Percentiles rank a stretch among this genome's conserved stretches.
Evolutionary conservation across 371 early-diverging fungal genomes (phyloP).

Genomic region (Phascolomyces articulosus): DNA sequence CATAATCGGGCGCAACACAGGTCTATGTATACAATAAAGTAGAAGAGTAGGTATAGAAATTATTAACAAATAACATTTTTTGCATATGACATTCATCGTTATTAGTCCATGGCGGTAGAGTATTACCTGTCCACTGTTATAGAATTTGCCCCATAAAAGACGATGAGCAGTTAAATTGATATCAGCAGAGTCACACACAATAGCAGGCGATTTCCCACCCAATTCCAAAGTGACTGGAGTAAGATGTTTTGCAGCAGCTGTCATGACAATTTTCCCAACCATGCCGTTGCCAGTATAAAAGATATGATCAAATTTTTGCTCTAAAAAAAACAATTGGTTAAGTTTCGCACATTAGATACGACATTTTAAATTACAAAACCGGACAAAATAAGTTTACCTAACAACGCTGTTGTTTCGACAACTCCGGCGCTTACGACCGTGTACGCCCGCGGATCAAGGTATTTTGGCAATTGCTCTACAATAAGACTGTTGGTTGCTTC

Average conservation of each 20-base stretch:
- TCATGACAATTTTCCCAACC: conserved; percentile 81
- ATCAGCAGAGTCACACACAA: conserved; percentile 74
- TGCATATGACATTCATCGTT: too few species aligned
- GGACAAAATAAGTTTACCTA: conserved; percentile 38
- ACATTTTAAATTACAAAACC: background rate
- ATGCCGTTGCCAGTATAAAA: conserved; percentile 89
- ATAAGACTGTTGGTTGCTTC: conserved; percentile 67
- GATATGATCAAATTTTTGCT: conserved; percentile 82
- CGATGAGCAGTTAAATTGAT: conserved; percentile 69
- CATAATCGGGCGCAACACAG: conserved; percentile 89
- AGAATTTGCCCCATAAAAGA: conserved; percentile 79
- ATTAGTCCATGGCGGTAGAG: too few species aligned
- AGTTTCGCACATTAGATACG: conserved; percentile 20
- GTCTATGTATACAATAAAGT: too few species aligned
- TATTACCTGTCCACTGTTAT: conserved; percentile 85
- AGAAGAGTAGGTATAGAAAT: background rate
- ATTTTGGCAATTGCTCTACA: conserved; percentile 64
- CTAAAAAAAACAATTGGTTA: too few species aligned
- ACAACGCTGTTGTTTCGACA: conserved; percentile 70
- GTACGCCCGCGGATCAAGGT: conserved; percentile 73
- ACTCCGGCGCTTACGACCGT: conserved; percentile 82
- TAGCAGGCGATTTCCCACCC: conserved; percentile 86
- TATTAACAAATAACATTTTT: too few species aligned
- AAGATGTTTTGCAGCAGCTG: conserved; percentile 79
- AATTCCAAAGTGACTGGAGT: conserved; percentile 86